Percentiles rank a stretch among this genome's conserved stretches.
These are phyloP conservation scores for Cyclocybe cylindracea DNA, from an alignment of 768 basidiomycete species.

Conservation along the genomic window DNA sequence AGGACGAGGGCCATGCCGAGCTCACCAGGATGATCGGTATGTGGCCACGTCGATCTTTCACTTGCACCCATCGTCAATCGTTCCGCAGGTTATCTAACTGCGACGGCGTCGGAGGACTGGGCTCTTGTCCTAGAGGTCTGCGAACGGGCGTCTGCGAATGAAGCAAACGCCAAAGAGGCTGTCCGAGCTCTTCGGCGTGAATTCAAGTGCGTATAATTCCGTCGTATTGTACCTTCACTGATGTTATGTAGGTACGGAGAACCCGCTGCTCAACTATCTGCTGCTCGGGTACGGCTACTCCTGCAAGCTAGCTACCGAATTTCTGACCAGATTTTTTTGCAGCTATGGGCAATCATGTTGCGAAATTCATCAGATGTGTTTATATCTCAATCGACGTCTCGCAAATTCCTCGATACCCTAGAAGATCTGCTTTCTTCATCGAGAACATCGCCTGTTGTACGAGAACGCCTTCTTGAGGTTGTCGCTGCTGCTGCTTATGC, in stretches of 20 bases:
- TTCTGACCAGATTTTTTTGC: too few species aligned
- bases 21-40: constrained; percentile 74
- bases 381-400: constrained; percentile 64
- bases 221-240: constrained; percentile 3
- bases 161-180: constrained; percentile 80
- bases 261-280: constrained; percentile 73
- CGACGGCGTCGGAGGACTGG: constrained; percentile 83
- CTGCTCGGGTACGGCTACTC: constrained; percentile 60
- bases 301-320: not conserved
- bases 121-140: constrained; percentile 81
- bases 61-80: not conserved
- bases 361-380: constrained; percentile 77
- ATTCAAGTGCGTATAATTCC: constrained; percentile 61
- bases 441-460: constrained; percentile 76
- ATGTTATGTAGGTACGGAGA: constrained; percentile 60
- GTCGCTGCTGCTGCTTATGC: constrained; percentile 81
- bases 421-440: constrained; percentile 69
- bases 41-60: constrained; percentile 9
- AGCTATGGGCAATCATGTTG: constrained; percentile 92
- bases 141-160: constrained; percentile 74
- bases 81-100: constrained; percentile 66
- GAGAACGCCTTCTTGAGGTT: constrained; percentile 78
- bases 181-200: constrained; percentile 79
- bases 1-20: constrained; percentile 51
- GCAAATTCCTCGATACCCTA: constrained; percentile 78